Evolutionary conservation across 2,329 filamentous ascomycete genomes (phyloP).

Genomic region (Penicillium sp.): DNA sequence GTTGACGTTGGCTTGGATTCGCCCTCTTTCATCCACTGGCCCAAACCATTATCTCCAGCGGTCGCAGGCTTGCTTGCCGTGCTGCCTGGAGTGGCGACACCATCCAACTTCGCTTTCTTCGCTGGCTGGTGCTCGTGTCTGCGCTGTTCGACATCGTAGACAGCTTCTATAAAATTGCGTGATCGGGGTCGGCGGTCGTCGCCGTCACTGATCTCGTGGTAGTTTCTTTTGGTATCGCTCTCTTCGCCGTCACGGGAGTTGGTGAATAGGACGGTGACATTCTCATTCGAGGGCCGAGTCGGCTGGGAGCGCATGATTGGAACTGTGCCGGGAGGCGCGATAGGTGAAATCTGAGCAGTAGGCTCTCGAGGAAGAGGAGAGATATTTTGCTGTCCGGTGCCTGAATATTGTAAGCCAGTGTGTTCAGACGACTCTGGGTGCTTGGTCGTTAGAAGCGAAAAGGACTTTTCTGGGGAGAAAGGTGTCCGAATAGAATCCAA

Average conservation of each 20-base stretch:
- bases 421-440: conserved; percentile 16
- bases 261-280: conserved; percentile 38
- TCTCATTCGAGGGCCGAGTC: conserved; percentile 18
- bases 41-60: conserved; percentile 60
- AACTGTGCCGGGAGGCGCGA: conserved; percentile 33
- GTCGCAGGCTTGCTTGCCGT: conserved; percentile 47
- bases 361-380: conserved; percentile 8
- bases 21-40: conserved; percentile 68
- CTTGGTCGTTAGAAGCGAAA: conserved; percentile 18
- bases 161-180: conserved; percentile 66
- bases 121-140: conserved; percentile 58
- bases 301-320: conserved; percentile 29
- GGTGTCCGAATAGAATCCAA: not conserved
- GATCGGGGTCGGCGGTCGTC: conserved; percentile 30
- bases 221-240: conserved; percentile 37
- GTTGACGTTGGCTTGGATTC: conserved; percentile 46
- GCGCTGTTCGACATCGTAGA: conserved; percentile 75
- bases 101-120: conserved; percentile 66
- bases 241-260: conserved; percentile 28
- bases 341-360: conserved; percentile 10
- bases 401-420: conserved; percentile 31
- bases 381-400: conserved; percentile 25
- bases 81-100: conserved; percentile 51
- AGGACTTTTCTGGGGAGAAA: too few relatives aligned
- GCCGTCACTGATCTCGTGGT: conserved; percentile 38